Conservation (phyloP, 768 basidiomycete genomes). For the Crepidotus variabilis region DNA sequence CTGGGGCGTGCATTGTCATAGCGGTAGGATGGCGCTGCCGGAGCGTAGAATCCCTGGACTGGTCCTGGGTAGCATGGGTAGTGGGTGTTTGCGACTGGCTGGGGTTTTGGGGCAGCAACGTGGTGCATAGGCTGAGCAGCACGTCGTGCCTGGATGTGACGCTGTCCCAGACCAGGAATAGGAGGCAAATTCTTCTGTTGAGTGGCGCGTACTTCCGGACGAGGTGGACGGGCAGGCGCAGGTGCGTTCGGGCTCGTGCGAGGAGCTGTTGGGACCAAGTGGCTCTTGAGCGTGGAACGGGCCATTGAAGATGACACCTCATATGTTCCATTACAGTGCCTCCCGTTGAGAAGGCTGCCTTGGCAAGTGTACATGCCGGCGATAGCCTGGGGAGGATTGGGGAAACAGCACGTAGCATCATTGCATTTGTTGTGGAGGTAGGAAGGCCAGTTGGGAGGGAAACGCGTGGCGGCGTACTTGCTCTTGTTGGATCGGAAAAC, state of each 20-base stretch:
- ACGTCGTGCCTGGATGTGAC: slow-evolving; percentile 1
- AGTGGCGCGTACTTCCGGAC: background rate
- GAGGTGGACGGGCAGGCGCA: background rate
- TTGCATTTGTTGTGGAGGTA: slow-evolving; percentile 26
- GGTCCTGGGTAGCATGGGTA: background rate
- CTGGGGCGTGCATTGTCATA: background rate
- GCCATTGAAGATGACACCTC: slow-evolving; percentile 4
- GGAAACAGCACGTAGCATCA: slow-evolving; percentile 17
- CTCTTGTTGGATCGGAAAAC: slow-evolving; percentile 10
- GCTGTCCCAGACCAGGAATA: slow-evolving; percentile 1
- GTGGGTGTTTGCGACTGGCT: background rate
- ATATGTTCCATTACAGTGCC: slow-evolving; percentile 22
- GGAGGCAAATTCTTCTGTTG: slow-evolving; percentile 7
- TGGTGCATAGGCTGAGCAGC: background rate
- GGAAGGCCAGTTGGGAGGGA: slow-evolving; percentile 20
- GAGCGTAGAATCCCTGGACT: background rate
- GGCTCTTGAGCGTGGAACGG: background rate
- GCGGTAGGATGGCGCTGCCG: background rate
- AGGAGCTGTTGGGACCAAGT: background rate
- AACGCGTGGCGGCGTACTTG: slow-evolving; percentile 1
- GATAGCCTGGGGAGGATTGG: slow-evolving; percentile 27
- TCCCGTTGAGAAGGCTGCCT: slow-evolving; percentile 10
- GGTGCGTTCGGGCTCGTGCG: background rate
- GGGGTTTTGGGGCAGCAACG: background rate
- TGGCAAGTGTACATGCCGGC: slow-evolving; percentile 26